phyloP scores from a whole-genome alignment of 1,139 yeast genomes.

The Candida mesenterica region DNA sequence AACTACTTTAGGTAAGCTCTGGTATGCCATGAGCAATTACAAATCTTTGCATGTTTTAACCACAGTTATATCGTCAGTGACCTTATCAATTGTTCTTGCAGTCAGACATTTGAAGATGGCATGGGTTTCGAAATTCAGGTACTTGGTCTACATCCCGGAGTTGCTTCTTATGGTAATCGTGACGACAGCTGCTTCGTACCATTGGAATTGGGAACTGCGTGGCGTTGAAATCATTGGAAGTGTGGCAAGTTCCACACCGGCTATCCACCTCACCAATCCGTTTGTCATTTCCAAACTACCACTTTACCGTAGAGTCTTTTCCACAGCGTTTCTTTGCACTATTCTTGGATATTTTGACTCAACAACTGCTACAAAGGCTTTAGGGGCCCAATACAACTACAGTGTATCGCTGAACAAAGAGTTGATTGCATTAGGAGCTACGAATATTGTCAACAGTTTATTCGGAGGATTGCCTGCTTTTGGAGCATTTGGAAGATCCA shows the following conservation, averaged over 20 bases:
- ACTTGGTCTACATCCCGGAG: constrained; percentile 32
- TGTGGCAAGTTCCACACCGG: constrained; percentile 12
- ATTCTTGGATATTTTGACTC: constrained; percentile 36
- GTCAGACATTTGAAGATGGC: constrained; percentile 20
- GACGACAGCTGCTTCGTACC: constrained; percentile 26
- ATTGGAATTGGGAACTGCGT: constrained; percentile 21
- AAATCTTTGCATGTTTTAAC: constrained; percentile 22
- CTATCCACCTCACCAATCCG: constrained; percentile 22
- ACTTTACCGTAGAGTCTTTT: constrained; percentile 24
- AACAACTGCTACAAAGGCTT: constrained; percentile 32
- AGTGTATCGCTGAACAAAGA: constrained; percentile 34
- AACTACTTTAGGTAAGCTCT: background rate
- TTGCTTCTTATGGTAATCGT: constrained; percentile 30
- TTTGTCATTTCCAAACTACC: constrained; percentile 18
- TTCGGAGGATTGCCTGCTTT: constrained; percentile 36
- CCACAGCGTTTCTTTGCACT: constrained; percentile 32
- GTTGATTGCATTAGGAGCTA: constrained; percentile 31
- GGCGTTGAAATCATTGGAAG: constrained; percentile 35
- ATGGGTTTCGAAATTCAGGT: constrained; percentile 18
- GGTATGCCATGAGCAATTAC: constrained; percentile 17
- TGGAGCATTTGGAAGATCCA: constrained; percentile 39
- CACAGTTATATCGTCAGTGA: constrained; percentile 19
- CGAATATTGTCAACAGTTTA: constrained; percentile 27
- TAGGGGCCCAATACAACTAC: constrained; percentile 32
- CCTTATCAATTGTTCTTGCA: constrained; percentile 23